These are phyloP conservation scores for Lactarius sp. DNA, from an alignment of 768 basidiomycete genomes.

Conservation along the genomic window DNA sequence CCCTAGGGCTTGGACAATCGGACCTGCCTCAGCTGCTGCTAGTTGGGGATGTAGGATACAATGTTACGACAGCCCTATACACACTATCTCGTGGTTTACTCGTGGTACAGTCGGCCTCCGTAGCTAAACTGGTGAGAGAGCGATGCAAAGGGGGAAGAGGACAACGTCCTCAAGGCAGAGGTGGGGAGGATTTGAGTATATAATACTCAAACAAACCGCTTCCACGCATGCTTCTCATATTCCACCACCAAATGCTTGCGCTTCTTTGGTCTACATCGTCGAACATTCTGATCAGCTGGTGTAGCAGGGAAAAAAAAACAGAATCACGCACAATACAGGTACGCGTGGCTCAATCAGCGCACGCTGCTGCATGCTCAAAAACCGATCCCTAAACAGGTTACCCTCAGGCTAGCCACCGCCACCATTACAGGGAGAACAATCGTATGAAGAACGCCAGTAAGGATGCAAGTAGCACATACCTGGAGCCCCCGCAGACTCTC, in stretches of 20 bases:
- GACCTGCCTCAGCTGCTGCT: not conserved
- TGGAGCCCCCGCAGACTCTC: constrained; percentile 81
- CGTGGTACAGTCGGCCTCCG: not conserved
- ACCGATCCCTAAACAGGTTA: constrained; percentile 87
- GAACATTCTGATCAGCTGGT: constrained; percentile 5
- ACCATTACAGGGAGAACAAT: not conserved
- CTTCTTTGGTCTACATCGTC: constrained; percentile 44
- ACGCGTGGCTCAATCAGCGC: constrained; percentile 83
- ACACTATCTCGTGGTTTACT: not conserved
- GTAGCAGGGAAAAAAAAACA: not conserved
- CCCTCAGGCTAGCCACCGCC: constrained; percentile 69
- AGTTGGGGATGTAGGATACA: constrained; percentile 12
- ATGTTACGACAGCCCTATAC: constrained; percentile 2
- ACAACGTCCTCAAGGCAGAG: not conserved
- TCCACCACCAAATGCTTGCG: constrained; percentile 54
- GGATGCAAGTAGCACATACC: constrained; percentile 47
- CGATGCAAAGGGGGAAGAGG: not conserved
- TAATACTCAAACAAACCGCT: constrained; percentile 45
- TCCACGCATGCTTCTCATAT: constrained; percentile 80
- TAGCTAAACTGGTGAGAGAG: not conserved
- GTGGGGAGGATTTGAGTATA: not conserved
- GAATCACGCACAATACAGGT: constrained; percentile 58
- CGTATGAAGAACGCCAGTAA: not conserved
- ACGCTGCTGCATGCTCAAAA: constrained; percentile 81
- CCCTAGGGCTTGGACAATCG: not conserved